Evolutionary conservation across 2,329 filamentous ascomycete genomes (phyloP).

Genomic region (Pestalotiopsis sp.): DNA sequence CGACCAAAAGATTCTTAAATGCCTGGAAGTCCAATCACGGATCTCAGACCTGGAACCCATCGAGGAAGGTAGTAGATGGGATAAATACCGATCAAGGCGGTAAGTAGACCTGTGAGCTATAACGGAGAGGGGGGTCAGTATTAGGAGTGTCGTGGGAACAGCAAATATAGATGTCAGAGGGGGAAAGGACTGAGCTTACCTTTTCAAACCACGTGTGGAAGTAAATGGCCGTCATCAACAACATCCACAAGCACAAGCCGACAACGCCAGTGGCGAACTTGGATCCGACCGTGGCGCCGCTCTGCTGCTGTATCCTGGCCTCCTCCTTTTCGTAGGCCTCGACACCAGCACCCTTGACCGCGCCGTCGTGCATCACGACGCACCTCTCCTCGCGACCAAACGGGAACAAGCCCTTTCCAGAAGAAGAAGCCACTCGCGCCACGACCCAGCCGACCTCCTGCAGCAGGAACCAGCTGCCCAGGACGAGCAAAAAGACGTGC

Average conservation of each 20-base stretch:
- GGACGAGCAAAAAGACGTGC: constrained; percentile 88
- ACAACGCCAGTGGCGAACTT: constrained; percentile 65
- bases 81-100: constrained; percentile 23
- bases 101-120: constrained; percentile 48
- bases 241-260: constrained; percentile 84
- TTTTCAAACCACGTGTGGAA: constrained; percentile 99
- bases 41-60: constrained; percentile 22
- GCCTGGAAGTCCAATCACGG: constrained; percentile 24
- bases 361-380: constrained; percentile 66
- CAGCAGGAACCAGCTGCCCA: constrained; percentile 78
- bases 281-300: constrained; percentile 44
- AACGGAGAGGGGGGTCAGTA: neutral
- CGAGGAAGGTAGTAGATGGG: constrained; percentile 24
- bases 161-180: neutral
- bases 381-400: constrained; percentile 60
- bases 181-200: constrained; percentile 48
- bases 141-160: neutral
- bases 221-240: constrained; percentile 97
- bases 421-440: constrained; percentile 33
- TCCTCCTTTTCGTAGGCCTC: constrained; percentile 36
- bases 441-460: constrained; percentile 73
- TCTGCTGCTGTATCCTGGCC: constrained; percentile 24
- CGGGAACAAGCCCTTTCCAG: constrained; percentile 4
- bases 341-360: constrained; percentile 58
- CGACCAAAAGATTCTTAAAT: constrained; percentile 15